Percentiles rank a stretch among this genome's conserved stretches.
Evolutionary conservation across 208 protist species (phyloP).

Genomic region (Crithidia mellificae): DNA sequence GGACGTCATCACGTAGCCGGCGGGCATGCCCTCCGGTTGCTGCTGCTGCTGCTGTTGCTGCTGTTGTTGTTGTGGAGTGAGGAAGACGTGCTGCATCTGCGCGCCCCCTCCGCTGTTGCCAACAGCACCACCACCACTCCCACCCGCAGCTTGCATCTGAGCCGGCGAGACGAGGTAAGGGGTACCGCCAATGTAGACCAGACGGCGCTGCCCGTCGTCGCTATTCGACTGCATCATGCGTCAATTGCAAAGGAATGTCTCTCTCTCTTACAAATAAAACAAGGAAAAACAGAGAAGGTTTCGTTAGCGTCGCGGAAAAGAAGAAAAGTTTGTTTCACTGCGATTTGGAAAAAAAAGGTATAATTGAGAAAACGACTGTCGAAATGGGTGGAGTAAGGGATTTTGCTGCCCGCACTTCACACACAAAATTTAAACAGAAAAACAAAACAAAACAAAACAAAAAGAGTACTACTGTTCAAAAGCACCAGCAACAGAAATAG

Average conservation of each 20-base stretch:
- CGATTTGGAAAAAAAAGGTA: neutral
- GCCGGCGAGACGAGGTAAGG: conserved; percentile 1
- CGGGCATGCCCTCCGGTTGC: neutral
- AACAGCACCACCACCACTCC: too few species aligned
- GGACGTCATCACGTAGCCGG: neutral
- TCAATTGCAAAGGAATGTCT: neutral
- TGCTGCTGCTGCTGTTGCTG: neutral
- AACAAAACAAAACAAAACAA: neutral
- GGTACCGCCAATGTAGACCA: conserved; percentile 11
- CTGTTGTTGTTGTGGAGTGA: neutral
- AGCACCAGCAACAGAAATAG: too few species aligned
- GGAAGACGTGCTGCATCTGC: conserved; percentile 3
- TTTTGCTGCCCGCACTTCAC: neutral
- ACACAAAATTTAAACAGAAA: neutral
- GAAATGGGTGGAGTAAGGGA: neutral
- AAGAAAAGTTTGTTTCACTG: neutral
- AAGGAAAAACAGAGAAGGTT: neutral
- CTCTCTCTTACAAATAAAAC: neutral
- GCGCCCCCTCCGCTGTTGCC: too few species aligned
- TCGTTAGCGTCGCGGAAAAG: too few species aligned
- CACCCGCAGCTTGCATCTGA: too few species aligned
- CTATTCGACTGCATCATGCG: neutral
- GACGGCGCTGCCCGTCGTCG: neutral
- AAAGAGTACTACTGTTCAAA: too few species aligned
- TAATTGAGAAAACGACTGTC: conserved; percentile 10